phyloP scores from a whole-genome alignment of 2,329 filamentous ascomycete genomes.

The Xylaria sp. region DNA sequence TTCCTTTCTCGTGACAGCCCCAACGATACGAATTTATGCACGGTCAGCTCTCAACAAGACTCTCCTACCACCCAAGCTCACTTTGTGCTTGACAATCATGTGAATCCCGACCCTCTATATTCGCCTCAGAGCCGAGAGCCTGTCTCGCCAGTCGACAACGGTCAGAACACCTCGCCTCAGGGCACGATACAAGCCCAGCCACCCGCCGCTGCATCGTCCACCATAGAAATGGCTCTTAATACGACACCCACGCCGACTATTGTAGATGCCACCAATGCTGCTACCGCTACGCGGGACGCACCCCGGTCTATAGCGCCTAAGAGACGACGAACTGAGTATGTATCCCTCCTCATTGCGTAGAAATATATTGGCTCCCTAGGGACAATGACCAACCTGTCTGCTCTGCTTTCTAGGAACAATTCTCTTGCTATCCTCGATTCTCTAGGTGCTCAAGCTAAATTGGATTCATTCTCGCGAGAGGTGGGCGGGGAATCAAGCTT shows the following conservation, averaged over 20 bases:
- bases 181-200: slow-evolving; percentile 28
- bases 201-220: slow-evolving; percentile 25
- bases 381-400: slow-evolving; percentile 1
- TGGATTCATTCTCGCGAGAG: slow-evolving; percentile 30
- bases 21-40: slow-evolving; percentile 43
- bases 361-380: slow-evolving; percentile 3
- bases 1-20: slow-evolving; percentile 51
- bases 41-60: slow-evolving; percentile 43
- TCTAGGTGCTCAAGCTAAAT: slow-evolving; percentile 24
- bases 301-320: slow-evolving; percentile 38
- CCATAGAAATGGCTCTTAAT: slow-evolving; percentile 40
- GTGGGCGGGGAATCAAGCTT: slow-evolving; percentile 38
- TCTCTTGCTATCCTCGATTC: slow-evolving; percentile 37
- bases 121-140: slow-evolving; percentile 34
- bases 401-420: slow-evolving; percentile 33
- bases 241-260: slow-evolving; percentile 43
- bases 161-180: slow-evolving; percentile 30
- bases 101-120: slow-evolving; percentile 21
- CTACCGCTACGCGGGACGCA: slow-evolving; percentile 18
- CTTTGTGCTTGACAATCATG: slow-evolving; percentile 40
- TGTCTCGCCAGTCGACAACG: slow-evolving; percentile 24
- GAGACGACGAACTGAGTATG: slow-evolving; percentile 44
- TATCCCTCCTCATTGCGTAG: slow-evolving; percentile 9
- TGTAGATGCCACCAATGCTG: slow-evolving; percentile 24
- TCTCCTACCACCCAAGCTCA: slow-evolving; percentile 42